phyloP scores from a whole-genome alignment of 139 green algal genomes.

The Cymbomonas tetramitiformis region DNA sequence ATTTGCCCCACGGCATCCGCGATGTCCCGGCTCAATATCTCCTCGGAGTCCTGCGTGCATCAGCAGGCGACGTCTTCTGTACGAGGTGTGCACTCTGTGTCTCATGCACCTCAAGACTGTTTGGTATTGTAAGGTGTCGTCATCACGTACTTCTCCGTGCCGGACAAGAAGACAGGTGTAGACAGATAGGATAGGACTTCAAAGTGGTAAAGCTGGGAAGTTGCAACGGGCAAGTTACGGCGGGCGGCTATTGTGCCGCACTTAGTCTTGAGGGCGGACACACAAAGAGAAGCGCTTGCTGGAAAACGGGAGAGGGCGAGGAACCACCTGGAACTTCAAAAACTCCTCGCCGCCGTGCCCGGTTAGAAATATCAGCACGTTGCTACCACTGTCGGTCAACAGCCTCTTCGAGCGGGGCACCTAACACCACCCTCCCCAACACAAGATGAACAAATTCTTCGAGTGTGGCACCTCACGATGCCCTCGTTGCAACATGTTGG shows the following conservation, averaged over 20 bases:
- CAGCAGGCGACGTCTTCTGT: neutral
- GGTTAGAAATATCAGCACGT: slow-evolving; percentile 60
- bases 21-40: slow-evolving; percentile 33
- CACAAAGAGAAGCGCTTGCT: neutral
- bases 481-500: no score
- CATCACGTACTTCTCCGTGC: neutral
- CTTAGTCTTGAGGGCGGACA: slow-evolving; percentile 5
- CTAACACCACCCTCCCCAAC: slow-evolving; percentile 24
- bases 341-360: slow-evolving; percentile 71
- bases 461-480: no score
- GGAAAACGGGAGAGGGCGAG: slow-evolving; percentile 23
- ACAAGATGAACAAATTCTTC: neutral
- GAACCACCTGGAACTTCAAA: slow-evolving; percentile 97
- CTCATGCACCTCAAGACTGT: neutral
- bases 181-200: no score
- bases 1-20: slow-evolving; percentile 49
- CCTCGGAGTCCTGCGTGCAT: slow-evolving; percentile 19
- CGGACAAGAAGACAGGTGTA: no score
- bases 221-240: neutral
- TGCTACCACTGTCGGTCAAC: slow-evolving; percentile 47
- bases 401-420: slow-evolving; percentile 59
- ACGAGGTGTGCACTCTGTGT: neutral
- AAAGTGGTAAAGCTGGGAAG: no score
- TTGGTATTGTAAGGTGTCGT: neutral
- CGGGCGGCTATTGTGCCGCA: slow-evolving; percentile 47